Evolutionary conservation across 192 early-diverging fungal species (phyloP), one percentile per base, ranked within the genome.

Genomic region (Allomyces arbusculus): DNA sequence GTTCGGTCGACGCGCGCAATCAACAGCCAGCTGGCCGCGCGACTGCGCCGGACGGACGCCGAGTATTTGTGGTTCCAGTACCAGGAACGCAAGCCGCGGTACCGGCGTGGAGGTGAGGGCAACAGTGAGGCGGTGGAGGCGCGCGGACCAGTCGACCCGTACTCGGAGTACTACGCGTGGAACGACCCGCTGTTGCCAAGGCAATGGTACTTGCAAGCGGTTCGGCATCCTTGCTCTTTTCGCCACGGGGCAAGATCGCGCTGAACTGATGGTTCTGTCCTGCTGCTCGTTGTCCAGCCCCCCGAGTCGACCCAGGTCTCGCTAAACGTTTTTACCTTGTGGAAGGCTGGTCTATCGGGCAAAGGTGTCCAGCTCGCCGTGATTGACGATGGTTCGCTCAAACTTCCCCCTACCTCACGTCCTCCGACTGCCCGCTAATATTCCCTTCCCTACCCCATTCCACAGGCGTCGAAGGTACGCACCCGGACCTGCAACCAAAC

Each of bases 321-420:
- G 16, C 50, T 58, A 16, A 58, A 58, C 20, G 50, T 58, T 8
- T 58, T 58, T 58, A 8, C 50, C 50, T 4, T 58, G 50, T 58
- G 50, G 50, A 58, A 58, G 9, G 50, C 50, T 16, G 82, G 87
- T 23, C 85, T 95, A 62, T 94, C 91, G 23, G 96, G 96, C 26
- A 79, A 89, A 26, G 84, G 84, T 25, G 84, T 90, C 0, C 84
- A 86, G 4, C 94, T 97, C 3, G 90, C 86, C 20, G 87, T 99
- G 63, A 82, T 99, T 58, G 96, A 99, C 70, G 96, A 99, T 74
- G 96, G 95, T 40, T 7, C 4, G 33, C 8, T 40, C 33, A 40
- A 40, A n/a, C n/a, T n/a, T n/a, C n/a, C n/a, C n/a, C n/a, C n/a
- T n/a, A n/a, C n/a, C n/a, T n/a, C n/a, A n/a, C n/a, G n/a, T n/a